These are phyloP conservation scores for Calocybe cyanea DNA, from an alignment of 768 basidiomycete species.

Conservation along the genomic window DNA sequence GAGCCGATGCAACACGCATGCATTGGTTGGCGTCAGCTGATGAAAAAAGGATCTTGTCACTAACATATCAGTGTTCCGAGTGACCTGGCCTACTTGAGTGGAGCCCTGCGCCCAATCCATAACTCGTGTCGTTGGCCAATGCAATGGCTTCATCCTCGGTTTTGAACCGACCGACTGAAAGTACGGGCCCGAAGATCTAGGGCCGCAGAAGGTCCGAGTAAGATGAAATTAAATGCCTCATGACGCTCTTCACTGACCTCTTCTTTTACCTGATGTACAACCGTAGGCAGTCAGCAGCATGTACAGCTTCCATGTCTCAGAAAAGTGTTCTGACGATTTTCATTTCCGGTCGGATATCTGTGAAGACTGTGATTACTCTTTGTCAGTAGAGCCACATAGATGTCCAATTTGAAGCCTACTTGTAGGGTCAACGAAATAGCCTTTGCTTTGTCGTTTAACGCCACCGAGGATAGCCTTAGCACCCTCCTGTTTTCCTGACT, in stretches of 20 bases:
- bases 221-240: not conserved
- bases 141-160: slow-evolving; percentile 84
- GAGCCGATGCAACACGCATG: slow-evolving; percentile 79
- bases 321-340: slow-evolving; percentile 58
- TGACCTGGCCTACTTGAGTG: slow-evolving; percentile 68
- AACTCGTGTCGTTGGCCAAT: slow-evolving; percentile 83
- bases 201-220: slow-evolving; percentile 5
- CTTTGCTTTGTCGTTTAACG: slow-evolving; percentile 66
- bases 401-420: slow-evolving; percentile 41
- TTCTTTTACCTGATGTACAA: slow-evolving; percentile 52
- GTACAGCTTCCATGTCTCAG: not conserved
- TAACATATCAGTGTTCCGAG: not conserved
- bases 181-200: slow-evolving; percentile 94
- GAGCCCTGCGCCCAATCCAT: slow-evolving; percentile 89
- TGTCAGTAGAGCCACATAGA: too few species aligned
- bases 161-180: slow-evolving; percentile 77
- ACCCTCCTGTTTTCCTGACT: slow-evolving; percentile 79
- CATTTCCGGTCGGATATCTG: slow-evolving; percentile 77
- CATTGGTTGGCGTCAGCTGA: slow-evolving; percentile 81
- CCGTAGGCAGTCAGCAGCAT: not conserved
- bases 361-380: slow-evolving; percentile 56
- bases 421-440: slow-evolving; percentile 89
- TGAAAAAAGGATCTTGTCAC: slow-evolving; percentile 15
- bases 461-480: slow-evolving; percentile 82
- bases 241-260: slow-evolving; percentile 42